Base-by-base conservation (phyloP, 495 filamentous ascomycete species). In the Penicillium argentinense region DNA sequence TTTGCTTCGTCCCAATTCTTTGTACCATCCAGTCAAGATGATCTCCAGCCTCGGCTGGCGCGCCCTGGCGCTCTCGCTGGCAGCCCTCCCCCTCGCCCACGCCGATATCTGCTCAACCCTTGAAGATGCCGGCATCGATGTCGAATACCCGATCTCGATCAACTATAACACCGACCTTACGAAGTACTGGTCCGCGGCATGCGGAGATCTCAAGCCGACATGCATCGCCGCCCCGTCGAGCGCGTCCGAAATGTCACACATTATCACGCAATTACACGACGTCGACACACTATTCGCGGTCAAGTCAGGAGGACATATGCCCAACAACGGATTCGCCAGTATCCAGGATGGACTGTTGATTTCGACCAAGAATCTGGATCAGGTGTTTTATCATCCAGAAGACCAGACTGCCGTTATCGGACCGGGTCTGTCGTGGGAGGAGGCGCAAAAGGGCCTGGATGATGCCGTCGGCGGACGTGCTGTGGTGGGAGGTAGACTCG, bases 281-380 rank as follows among this genome's bases (percentile, higher is more conserved):
- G 51, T 61, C 13, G 63, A 68, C 3, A 64, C 63, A 12, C 43
- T 67, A 12, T 73, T 73, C 37, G 67, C 68, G 0, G 58, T 73
- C 32, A 73, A 73, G 48, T 71, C 67, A 17, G 69, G 69, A n/a
- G 69, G 69, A 2, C 69, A 73, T 41, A 73, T 68, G 61, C 67
- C 69, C 1, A 73, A 73, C 38, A 69, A 68, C 45, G 67, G 67
- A 39, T 73, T 69, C 27, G 64, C 69, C 9, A 73, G 69, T 48
- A 66, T 73, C 14, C 57, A 73, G 37, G 67, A 66, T 36, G 69
- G 69, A 4, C 45, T 73, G 5, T 51, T 73, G 28, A 48, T 73
- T 12, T 66, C 69, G 12, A 73, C 69, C 8, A 66, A 66, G 45
- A 64, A 69, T 6, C 39, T 73, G 3, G 58, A 68, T 27, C 55